Conservation (phyloP, 2,329 filamentous ascomycete genomes). For the Monosporascus sp. region DNA sequence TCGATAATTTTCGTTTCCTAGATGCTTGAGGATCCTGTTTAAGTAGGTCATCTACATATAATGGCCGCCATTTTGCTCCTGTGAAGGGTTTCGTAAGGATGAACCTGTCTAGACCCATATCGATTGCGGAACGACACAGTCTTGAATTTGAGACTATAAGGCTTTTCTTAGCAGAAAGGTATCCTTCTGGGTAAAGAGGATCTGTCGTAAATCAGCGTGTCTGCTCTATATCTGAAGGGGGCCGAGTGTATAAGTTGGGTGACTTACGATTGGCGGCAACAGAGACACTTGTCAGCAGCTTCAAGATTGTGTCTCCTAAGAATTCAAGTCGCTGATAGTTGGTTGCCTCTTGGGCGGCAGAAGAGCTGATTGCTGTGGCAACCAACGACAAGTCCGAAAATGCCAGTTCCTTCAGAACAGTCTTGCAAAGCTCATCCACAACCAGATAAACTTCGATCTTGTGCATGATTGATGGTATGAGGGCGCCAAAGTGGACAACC, state of each 20-base stretch:
- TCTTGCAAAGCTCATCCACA: constrained; percentile 53
- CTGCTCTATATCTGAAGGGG: not conserved
- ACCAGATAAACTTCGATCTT: constrained; percentile 61
- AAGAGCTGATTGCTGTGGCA: constrained; percentile 64
- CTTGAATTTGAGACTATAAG: constrained; percentile 67
- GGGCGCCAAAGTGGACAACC: constrained; percentile 46
- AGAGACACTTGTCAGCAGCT: constrained; percentile 64
- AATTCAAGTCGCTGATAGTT: constrained; percentile 87
- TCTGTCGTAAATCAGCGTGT: constrained; percentile 35
- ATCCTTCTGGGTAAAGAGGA: constrained; percentile 68
- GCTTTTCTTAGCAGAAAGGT: constrained; percentile 63
- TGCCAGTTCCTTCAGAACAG: constrained; percentile 44
- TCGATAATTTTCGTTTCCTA: constrained; percentile 32
- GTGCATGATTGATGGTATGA: constrained; percentile 69
- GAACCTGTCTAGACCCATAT: constrained; percentile 63
- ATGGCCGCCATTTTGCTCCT: constrained; percentile 65
- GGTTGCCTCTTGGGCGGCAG: constrained; percentile 49
- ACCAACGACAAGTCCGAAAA: constrained; percentile 53
- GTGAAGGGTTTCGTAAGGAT: constrained; percentile 66
- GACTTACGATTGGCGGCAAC: constrained; percentile 48
- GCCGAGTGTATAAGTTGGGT: not conserved
- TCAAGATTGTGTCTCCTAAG: constrained; percentile 78
- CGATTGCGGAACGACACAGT: constrained; percentile 60
- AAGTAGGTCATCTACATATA: constrained; percentile 46
- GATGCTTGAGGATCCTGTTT: constrained; percentile 1